phyloP scores from a whole-genome alignment of 2,329 filamentous ascomycete genomes.

The Fusarium oligoseptatum region DNA sequence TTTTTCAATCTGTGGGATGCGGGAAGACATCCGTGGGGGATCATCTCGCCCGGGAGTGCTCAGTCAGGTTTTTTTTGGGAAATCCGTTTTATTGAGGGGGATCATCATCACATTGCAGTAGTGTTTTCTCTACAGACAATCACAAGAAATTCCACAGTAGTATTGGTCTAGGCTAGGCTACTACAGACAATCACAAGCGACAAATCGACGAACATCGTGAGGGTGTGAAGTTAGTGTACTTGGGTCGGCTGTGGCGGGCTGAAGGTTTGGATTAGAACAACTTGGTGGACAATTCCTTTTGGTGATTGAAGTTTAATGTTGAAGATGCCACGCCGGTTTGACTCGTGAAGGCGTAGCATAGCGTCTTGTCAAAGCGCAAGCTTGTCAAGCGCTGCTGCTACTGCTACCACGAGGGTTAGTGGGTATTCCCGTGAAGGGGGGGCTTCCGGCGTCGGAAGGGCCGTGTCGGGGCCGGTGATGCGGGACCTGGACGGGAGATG shows the following conservation, averaged over 20 bases:
- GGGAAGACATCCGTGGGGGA: slow-evolving; percentile 20
- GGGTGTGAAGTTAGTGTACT: slow-evolving; percentile 25
- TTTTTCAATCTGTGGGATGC: not conserved
- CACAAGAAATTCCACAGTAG: too few relatives aligned
- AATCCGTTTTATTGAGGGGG: not conserved
- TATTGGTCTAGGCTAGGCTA: too few relatives aligned
- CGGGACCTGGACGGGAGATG: slow-evolving; percentile 5
- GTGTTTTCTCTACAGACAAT: too few relatives aligned
- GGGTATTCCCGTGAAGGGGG: not conserved
- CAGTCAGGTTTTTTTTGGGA: not conserved
- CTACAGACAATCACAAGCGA: too few relatives aligned
- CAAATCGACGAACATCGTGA: not conserved
- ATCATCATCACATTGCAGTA: not conserved
- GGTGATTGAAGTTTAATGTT: not conserved
- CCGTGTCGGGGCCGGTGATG: not conserved
- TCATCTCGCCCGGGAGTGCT: not conserved
- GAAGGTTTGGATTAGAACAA: not conserved
- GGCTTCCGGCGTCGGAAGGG: not conserved
- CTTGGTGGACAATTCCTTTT: slow-evolving; percentile 2
- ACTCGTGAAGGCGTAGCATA: not conserved
- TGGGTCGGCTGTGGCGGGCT: not conserved
- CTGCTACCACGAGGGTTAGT: not conserved
- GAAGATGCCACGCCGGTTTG: not conserved
- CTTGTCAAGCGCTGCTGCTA: not conserved
- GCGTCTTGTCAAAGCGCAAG: not conserved